phyloP scores from a whole-genome alignment of 306 rosid species.

The Glycine tomentella region DNA sequence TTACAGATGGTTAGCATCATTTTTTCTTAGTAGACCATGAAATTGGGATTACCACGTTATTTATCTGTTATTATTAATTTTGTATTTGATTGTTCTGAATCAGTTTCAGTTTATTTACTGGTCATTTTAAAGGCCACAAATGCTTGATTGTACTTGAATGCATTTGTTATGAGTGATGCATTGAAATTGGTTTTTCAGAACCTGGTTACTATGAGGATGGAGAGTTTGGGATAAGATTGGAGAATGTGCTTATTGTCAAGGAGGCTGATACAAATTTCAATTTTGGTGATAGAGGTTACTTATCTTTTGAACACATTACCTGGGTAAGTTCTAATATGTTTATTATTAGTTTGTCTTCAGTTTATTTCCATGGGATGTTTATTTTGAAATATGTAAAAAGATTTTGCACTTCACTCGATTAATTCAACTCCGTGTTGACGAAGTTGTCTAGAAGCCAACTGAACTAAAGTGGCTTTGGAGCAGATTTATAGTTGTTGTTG shows the following conservation, averaged over 20 bases:
- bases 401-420: not conserved
- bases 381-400: not conserved
- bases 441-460: too few relatives aligned
- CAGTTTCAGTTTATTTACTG: constrained; percentile 24
- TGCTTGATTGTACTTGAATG: constrained; percentile 13
- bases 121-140: too few relatives aligned
- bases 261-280: constrained; percentile 84
- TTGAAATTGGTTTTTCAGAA: constrained; percentile 60
- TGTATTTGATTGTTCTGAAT: constrained; percentile 24
- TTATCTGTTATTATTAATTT: constrained; percentile 33
- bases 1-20: constrained; percentile 85
- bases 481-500: too few relatives aligned
- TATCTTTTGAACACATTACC: constrained; percentile 93
- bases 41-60: not conserved
- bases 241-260: constrained; percentile 90
- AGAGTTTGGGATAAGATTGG: constrained; percentile 91
- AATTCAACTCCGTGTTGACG: too few relatives aligned
- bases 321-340: constrained; percentile 66
- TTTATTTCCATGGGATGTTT: constrained; percentile 8
- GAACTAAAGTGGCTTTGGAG: too few relatives aligned
- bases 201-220: constrained; percentile 99
- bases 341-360: not conserved
- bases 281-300: constrained; percentile 90
- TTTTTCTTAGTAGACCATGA: not conserved
- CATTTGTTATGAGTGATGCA: constrained; percentile 17